phyloP scores from a whole-genome alignment of 495 filamentous ascomycete genomes.

The Trichoderma asperelloides region DNA sequence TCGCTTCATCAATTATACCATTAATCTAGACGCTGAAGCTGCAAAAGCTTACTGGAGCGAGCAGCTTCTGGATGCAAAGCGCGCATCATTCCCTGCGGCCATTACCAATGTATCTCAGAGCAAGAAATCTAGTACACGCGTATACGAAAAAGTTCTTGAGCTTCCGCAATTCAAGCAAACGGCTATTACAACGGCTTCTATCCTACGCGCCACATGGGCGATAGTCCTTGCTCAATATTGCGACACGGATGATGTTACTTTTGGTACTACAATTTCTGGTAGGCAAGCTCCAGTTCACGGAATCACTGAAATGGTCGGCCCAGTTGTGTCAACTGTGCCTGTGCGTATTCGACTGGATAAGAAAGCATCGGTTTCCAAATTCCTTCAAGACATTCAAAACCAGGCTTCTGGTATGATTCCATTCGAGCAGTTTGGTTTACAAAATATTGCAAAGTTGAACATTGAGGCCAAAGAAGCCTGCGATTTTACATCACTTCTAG shows the following conservation, averaged over 20 bases:
- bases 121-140: neutral
- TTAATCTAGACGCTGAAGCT: neutral
- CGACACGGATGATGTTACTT: slow-evolving; percentile 34
- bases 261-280: slow-evolving; percentile 40
- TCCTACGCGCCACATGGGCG: slow-evolving; percentile 39
- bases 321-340: slow-evolving; percentile 52
- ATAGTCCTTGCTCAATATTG: slow-evolving; percentile 29
- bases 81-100: neutral
- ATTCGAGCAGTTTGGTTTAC: slow-evolving; percentile 39
- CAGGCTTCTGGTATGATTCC: slow-evolving; percentile 28
- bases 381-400: slow-evolving; percentile 23
- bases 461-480: slow-evolving; percentile 10
- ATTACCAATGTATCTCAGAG: neutral
- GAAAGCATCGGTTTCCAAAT: slow-evolving; percentile 11
- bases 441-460: slow-evolving; percentile 22
- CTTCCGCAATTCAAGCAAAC: slow-evolving; percentile 13
- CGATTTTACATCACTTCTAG: neutral
- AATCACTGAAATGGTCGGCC: slow-evolving; percentile 38
- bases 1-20: slow-evolving; percentile 7
- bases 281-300: slow-evolving; percentile 36
- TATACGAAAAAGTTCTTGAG: neutral
- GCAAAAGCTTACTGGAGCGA: neutral
- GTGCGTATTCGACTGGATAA: slow-evolving; percentile 25
- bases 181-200: slow-evolving; percentile 30
- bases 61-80: slow-evolving; percentile 4